A percentile compares a stretch with the other conserved stretches of the same genome.
phyloP scores from a whole-genome alignment of 2,329 filamentous ascomycete species.

The Colletotrichum sp. region DNA sequence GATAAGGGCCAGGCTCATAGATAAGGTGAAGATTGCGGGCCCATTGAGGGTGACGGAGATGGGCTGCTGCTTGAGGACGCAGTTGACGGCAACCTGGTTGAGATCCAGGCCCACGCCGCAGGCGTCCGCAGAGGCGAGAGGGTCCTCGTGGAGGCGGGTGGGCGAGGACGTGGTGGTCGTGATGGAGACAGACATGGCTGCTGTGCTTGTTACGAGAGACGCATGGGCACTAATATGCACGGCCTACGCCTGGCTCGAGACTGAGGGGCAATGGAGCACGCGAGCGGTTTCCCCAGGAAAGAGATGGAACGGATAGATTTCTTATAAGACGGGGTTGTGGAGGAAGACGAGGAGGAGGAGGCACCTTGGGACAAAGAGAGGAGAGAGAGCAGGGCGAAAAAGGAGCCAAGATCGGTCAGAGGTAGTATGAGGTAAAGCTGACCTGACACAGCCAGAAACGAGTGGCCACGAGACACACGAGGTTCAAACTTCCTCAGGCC shows the following conservation, averaged over 20 bases:
- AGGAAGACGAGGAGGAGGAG: background rate
- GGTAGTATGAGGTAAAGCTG: conserved; percentile 7
- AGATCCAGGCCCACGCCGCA: conserved; percentile 30
- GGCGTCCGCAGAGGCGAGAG: background rate
- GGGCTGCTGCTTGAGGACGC: conserved; percentile 49
- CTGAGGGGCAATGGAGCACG: background rate
- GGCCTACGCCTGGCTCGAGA: background rate
- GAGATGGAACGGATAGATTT: background rate
- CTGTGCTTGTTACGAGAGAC: background rate
- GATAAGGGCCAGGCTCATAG: conserved; percentile 52
- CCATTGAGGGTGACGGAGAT: conserved; percentile 60
- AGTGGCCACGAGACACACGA: conserved; percentile 15
- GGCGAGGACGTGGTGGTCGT: conserved; percentile 6
- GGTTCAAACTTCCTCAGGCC: background rate
- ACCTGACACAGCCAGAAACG: conserved; percentile 7
- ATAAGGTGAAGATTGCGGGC: conserved; percentile 48
- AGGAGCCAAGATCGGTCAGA: background rate
- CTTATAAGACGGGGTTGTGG: background rate
- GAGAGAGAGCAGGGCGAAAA: background rate
- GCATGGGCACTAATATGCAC: conserved; percentile 24
- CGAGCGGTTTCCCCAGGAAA: background rate
- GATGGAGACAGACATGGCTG: conserved; percentile 21
- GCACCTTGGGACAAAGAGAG: background rate
- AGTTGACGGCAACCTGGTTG: conserved; percentile 38
- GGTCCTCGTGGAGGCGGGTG: conserved; percentile 6